Percentiles rank a stretch among this genome's conserved stretches.
These are phyloP conservation scores for Chalciporus sp. DNA, from an alignment of 1,284 basidiomycete genomes.

Conservation along the genomic window DNA sequence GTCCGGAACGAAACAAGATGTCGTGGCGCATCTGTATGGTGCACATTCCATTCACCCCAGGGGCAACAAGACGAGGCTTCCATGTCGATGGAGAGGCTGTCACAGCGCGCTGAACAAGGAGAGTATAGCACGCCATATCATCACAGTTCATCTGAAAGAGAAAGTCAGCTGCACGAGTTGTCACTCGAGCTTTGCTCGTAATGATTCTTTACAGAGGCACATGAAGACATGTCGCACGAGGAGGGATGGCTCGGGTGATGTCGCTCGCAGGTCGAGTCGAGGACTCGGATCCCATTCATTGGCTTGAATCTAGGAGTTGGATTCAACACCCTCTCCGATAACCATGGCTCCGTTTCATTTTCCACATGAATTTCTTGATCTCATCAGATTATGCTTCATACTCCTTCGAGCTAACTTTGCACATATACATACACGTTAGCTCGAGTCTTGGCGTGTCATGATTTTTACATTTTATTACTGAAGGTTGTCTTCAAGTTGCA, in stretches of 20 bases:
- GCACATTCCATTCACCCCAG: conserved; percentile 10
- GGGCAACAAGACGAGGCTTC: conserved; percentile 2
- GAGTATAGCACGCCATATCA: conserved; percentile 27
- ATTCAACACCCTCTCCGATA: neutral
- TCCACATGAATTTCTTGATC: too few species aligned
- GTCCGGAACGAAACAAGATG: conserved; percentile 11
- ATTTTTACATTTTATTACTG: too few species aligned
- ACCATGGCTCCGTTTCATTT: neutral
- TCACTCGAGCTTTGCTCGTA: conserved; percentile 20
- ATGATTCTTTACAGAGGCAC: conserved; percentile 29
- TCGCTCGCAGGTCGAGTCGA: neutral
- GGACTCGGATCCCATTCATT: neutral
- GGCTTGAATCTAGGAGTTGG: neutral
- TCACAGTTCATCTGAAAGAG: conserved; percentile 22
- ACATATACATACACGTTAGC: too few species aligned
- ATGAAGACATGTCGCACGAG: conserved; percentile 12
- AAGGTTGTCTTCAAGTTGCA: too few species aligned
- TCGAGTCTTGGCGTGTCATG: too few species aligned
- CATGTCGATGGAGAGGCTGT: conserved; percentile 20
- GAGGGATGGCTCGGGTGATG: neutral
- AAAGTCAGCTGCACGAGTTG: conserved; percentile 22
- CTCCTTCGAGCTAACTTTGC: too few species aligned
- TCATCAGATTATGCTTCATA: too few species aligned
- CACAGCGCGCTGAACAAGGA: conserved; percentile 23
- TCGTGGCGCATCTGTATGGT: conserved; percentile 15